phyloP scores from a whole-genome alignment of 2,329 filamentous ascomycete genomes.

The Cercospora janseana region DNA sequence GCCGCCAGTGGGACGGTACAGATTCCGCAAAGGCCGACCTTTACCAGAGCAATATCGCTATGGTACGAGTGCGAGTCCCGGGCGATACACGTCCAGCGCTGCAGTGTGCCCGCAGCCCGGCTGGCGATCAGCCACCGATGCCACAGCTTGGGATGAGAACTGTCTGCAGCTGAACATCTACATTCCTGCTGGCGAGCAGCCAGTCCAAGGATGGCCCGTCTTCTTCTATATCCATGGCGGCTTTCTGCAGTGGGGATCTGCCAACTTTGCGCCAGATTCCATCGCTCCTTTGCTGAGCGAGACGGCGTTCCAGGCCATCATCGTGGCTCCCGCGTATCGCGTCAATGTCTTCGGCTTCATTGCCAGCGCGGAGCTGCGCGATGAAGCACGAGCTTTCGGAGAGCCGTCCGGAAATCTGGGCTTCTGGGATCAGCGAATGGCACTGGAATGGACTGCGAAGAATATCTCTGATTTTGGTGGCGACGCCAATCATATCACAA shows the following conservation, averaged over 20 bases:
- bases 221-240: slow-evolving; percentile 58
- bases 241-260: slow-evolving; percentile 56
- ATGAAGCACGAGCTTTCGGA: slow-evolving; percentile 41
- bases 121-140: slow-evolving; percentile 26
- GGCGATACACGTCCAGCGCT: slow-evolving; percentile 43
- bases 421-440: slow-evolving; percentile 57
- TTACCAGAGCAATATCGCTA: slow-evolving; percentile 53
- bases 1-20: slow-evolving; percentile 47
- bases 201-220: slow-evolving; percentile 54
- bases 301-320: slow-evolving; percentile 50
- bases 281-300: slow-evolving; percentile 50
- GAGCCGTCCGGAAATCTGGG: slow-evolving; percentile 52
- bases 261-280: slow-evolving; percentile 46
- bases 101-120: slow-evolving; percentile 54
- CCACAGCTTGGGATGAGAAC: slow-evolving; percentile 50
- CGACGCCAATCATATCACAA: slow-evolving; percentile 51
- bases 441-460: slow-evolving; percentile 55
- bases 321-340: slow-evolving; percentile 58
- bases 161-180: slow-evolving; percentile 57
- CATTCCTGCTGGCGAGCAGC: slow-evolving; percentile 50
- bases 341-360: slow-evolving; percentile 58
- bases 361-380: slow-evolving; percentile 48
- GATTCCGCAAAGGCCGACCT: slow-evolving; percentile 51
- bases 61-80: slow-evolving; percentile 50
- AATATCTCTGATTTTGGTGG: slow-evolving; percentile 53